These are phyloP conservation scores for Backusella tarrabulga DNA, from an alignment of 192 early-diverging fungal genomes.

Conservation along the genomic window DNA sequence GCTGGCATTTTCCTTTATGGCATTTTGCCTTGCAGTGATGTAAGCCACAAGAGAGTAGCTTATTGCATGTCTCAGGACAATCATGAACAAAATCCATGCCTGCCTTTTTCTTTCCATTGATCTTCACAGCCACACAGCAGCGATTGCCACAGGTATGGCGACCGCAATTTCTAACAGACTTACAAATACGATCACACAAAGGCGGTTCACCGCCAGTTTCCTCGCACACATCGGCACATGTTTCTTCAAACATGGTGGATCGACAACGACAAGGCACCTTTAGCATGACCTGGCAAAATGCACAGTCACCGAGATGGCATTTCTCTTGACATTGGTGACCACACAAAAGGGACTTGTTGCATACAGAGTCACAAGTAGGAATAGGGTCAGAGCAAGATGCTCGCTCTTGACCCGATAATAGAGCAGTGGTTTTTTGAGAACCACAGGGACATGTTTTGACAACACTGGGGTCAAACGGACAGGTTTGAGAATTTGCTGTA, in stretches of 20 bases:
- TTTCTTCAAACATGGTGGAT: slow-evolving; percentile 41
- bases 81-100: slow-evolving; percentile 41
- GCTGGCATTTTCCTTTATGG: slow-evolving; percentile 74
- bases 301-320: slow-evolving; percentile 66
- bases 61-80: slow-evolving; percentile 70
- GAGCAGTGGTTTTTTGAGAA: slow-evolving; percentile 6
- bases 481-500: slow-evolving; percentile 35
- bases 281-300: slow-evolving; percentile 54
- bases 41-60: slow-evolving; percentile 73
- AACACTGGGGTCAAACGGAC: slow-evolving; percentile 50
- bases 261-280: slow-evolving; percentile 65
- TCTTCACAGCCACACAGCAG: slow-evolving; percentile 60
- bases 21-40: slow-evolving; percentile 78
- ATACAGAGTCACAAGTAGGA: slow-evolving; percentile 61
- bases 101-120: slow-evolving; percentile 29
- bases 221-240: slow-evolving; percentile 44
- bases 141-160: slow-evolving; percentile 63
- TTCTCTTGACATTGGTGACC: slow-evolving; percentile 55
- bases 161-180: slow-evolving; percentile 61
- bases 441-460: slow-evolving; percentile 56
- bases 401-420: slow-evolving; percentile 30
- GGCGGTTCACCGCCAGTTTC: slow-evolving; percentile 45
- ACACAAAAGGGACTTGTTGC: slow-evolving; percentile 58
- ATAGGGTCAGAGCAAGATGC: slow-evolving; percentile 52
- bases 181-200: slow-evolving; percentile 63